Conservation (phyloP, 805 yeast genomes). For the Candida insectalens region DNA sequence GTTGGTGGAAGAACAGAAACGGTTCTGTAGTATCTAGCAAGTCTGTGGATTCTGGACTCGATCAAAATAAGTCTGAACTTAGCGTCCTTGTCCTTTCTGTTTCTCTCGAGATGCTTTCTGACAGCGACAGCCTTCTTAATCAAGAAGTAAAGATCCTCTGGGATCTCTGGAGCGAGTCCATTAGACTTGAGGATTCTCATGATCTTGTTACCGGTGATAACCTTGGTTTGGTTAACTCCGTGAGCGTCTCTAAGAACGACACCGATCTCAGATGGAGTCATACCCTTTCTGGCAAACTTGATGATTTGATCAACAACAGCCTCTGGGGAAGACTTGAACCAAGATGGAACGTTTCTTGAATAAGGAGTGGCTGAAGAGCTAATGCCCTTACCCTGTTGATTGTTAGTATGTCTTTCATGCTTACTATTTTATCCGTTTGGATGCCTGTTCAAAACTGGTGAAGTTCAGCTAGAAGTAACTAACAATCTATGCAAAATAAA, state of each 20-base stretch:
- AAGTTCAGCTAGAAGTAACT: conserved; percentile 43
- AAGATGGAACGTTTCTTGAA: conserved; percentile 97
- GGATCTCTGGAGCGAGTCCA: conserved; percentile 99
- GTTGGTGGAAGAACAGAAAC: conserved; percentile 98
- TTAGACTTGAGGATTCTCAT: conserved; percentile 98
- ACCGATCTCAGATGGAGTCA: conserved; percentile 99
- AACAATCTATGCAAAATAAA: neutral
- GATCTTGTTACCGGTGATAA: conserved; percentile 98
- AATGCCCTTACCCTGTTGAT: conserved; percentile 91
- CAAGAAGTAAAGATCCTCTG: conserved; percentile 98
- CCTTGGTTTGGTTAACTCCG: conserved; percentile 97
- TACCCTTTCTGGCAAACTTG: conserved; percentile 99
- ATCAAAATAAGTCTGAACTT: conserved; percentile 99
- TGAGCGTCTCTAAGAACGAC: conserved; percentile 99
- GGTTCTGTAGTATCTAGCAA: conserved; percentile 99
- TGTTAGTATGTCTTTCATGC: conserved; percentile 10
- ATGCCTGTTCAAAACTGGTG: conserved; percentile 44
- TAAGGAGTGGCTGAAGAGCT: conserved; percentile 98
- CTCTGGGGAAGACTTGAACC: conserved; percentile 97
- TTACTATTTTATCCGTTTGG: too few relatives aligned
- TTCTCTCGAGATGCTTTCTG: conserved; percentile 99
- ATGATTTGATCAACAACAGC: conserved; percentile 94
- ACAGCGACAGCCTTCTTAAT: conserved; percentile 99
- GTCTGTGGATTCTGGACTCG: conserved; percentile 99
- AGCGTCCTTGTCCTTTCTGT: conserved; percentile 99